Percentiles rank a stretch among this genome's conserved stretches.
Conservation (phyloP, 169 alveolate species). For the Blepharisma undulans region DNA sequence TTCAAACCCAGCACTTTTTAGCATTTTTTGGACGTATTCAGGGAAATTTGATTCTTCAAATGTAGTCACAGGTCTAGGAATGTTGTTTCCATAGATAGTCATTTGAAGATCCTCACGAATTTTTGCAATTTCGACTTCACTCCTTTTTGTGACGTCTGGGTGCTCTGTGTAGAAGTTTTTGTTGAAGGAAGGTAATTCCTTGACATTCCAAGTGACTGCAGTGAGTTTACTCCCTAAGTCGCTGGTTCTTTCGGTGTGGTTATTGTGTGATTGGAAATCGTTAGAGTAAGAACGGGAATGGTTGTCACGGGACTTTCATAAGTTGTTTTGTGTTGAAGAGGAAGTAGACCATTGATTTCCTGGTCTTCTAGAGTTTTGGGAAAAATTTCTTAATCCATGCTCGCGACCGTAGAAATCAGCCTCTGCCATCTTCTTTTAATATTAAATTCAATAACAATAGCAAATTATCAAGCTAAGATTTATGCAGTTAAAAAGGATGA, state of each 20-base stretch:
- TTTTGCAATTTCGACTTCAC: constrained; percentile 85
- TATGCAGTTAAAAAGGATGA: not conserved
- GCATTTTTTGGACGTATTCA: constrained; percentile 87
- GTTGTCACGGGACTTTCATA: not conserved
- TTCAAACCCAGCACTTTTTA: constrained; percentile 84
- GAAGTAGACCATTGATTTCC: not conserved
- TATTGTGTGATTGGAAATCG: not conserved
- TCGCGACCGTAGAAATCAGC: not conserved
- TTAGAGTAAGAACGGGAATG: not conserved
- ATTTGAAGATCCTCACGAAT: constrained; percentile 81
- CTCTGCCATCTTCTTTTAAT: not conserved
- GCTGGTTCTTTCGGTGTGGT: not conserved
- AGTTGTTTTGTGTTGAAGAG: not conserved
- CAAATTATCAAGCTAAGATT: not conserved
- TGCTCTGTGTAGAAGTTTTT: constrained; percentile 93
- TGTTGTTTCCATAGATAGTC: constrained; percentile 87
- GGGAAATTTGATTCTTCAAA: constrained; percentile 94
- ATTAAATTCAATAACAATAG: not conserved
- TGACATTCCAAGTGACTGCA: constrained; percentile 86
- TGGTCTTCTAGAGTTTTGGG: not conserved
- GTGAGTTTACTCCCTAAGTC: constrained; percentile 71
- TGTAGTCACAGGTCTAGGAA: constrained; percentile 91
- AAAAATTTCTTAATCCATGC: not conserved
- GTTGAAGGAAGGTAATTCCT: constrained; percentile 88
- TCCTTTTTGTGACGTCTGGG: constrained; percentile 79